Conservation (phyloP, 2,329 filamentous ascomycete species). For the Colletotrichum liaoningense region DNA sequence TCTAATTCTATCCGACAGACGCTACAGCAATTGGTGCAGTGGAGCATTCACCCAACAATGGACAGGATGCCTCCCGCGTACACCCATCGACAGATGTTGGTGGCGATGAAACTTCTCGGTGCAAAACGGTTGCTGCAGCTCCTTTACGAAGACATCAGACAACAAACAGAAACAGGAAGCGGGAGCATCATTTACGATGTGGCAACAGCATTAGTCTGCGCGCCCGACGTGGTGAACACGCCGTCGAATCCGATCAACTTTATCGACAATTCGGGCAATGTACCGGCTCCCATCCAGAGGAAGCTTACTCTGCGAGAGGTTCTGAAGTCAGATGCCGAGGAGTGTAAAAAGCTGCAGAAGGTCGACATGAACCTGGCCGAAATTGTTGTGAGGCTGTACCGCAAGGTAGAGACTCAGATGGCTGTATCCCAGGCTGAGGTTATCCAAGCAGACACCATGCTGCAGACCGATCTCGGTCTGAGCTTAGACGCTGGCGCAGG, state of each 20-base stretch:
- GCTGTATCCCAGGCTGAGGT: slow-evolving; percentile 47
- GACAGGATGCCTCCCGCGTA: slow-evolving; percentile 73
- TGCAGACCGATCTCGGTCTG: slow-evolving; percentile 56
- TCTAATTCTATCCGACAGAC: slow-evolving; percentile 68
- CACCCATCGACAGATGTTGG: slow-evolving; percentile 77
- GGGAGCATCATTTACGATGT: slow-evolving; percentile 75
- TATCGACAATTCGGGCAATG: slow-evolving; percentile 49
- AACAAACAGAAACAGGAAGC: slow-evolving; percentile 69
- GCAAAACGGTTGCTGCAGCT: slow-evolving; percentile 69
- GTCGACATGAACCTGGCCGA: slow-evolving; percentile 69
- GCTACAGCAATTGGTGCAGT: slow-evolving; percentile 72
- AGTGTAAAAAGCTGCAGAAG: slow-evolving; percentile 66
- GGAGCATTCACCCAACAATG: slow-evolving; percentile 69
- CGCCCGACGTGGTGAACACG: slow-evolving; percentile 67
- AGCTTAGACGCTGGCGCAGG: slow-evolving; percentile 47
- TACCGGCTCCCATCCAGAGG: slow-evolving; percentile 53
- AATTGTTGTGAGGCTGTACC: slow-evolving; percentile 70
- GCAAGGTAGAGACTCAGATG: slow-evolving; percentile 75
- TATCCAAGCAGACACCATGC: slow-evolving; percentile 53
- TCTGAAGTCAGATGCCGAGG: slow-evolving; percentile 68
- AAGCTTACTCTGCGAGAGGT: slow-evolving; percentile 69
- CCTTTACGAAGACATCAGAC: slow-evolving; percentile 75
- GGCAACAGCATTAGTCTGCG: slow-evolving; percentile 75
- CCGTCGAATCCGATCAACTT: slow-evolving; percentile 46
- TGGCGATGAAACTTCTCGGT: slow-evolving; percentile 70